Conservation (phyloP, 2,329 filamentous ascomycete species). For the Neopestalotiopsis sp. region DNA sequence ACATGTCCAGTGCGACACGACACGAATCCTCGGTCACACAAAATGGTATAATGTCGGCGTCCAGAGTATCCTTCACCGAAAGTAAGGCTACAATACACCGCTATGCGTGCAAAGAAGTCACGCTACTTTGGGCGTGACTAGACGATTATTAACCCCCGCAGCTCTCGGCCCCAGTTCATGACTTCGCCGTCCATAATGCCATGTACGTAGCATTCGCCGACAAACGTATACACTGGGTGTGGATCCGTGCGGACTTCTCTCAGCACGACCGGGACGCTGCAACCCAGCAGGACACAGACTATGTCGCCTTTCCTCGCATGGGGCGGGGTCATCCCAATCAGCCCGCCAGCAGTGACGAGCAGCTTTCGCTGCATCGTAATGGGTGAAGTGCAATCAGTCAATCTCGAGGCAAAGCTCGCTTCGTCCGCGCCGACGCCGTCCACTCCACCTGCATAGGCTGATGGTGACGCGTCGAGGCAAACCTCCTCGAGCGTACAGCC, state of each 20-base stretch:
- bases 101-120: no score
- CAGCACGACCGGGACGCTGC: background rate
- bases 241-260: background rate
- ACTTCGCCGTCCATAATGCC: background rate
- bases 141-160: background rate
- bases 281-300: background rate
- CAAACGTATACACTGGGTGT: background rate
- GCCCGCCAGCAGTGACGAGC: background rate
- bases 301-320: background rate
- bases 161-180: background rate
- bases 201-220: background rate
- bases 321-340: background rate
- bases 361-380: background rate
- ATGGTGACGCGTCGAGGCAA: background rate
- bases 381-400: background rate
- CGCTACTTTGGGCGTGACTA: background rate
- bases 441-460: background rate
- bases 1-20: no score
- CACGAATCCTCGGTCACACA: no score
- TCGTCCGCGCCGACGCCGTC: background rate
- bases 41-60: no score
- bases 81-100: no score
- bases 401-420: background rate
- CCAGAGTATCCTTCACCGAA: no score
- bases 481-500: background rate